A percentile compares a stretch with the other conserved stretches of the same genome.
Evolutionary conservation across 441 rosid genomes (phyloP).

Genomic region (Isatis lusitanica): DNA sequence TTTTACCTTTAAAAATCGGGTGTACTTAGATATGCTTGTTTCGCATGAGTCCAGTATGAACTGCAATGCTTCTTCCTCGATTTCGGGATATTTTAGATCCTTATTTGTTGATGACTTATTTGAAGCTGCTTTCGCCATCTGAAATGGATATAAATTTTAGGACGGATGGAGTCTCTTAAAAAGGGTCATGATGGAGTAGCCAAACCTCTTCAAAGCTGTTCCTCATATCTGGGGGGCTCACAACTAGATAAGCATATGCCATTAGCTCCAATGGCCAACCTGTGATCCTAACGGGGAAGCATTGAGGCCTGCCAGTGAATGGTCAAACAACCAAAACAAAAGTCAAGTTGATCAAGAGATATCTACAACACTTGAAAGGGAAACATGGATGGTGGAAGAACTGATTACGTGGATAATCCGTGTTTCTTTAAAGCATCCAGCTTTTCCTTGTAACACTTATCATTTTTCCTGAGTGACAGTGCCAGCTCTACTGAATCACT

Average conservation of each 20-base stretch:
- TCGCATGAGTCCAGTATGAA: constrained; percentile 82
- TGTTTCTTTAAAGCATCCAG: constrained; percentile 73
- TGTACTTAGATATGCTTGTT: constrained; percentile 84
- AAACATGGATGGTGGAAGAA: neutral
- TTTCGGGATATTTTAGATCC: constrained; percentile 60
- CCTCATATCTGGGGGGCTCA: constrained; percentile 87
- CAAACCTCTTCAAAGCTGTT: constrained; percentile 79
- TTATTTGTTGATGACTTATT: constrained; percentile 58
- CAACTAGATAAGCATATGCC: constrained; percentile 85
- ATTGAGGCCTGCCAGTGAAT: constrained; percentile 59
- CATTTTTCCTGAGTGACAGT: constrained; percentile 70
- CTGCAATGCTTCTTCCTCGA: constrained; percentile 80
- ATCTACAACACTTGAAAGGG: neutral
- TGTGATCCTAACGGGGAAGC: constrained; percentile 79
- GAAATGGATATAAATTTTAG: constrained; percentile 30
- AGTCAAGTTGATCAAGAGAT: neutral
- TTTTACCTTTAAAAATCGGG: constrained; percentile 77
- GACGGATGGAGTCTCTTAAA: neutral
- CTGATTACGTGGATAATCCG: constrained; percentile 75
- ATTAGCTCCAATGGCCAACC: constrained; percentile 95
- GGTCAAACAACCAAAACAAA: constrained; percentile 9
- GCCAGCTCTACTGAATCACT: constrained; percentile 86
- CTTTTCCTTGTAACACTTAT: constrained; percentile 77
- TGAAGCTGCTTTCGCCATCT: constrained; percentile 95
- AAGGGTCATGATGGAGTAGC: neutral